phyloP scores from a whole-genome alignment of 83 land plant genomes.

The Picea mariana region DNA sequence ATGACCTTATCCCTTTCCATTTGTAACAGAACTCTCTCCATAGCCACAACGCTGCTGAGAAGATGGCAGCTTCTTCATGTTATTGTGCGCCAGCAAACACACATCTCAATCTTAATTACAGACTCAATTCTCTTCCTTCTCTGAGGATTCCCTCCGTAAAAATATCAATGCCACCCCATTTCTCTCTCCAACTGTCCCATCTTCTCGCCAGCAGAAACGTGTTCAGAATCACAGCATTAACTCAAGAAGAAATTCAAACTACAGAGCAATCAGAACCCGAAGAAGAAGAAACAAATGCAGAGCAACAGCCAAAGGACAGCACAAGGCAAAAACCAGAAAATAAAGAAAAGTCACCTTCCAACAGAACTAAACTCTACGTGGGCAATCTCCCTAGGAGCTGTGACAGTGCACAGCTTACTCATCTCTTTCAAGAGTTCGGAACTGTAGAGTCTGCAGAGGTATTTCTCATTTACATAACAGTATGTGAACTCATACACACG shows the following conservation, averaged over 20 bases:
- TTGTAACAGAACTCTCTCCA: too few relatives aligned
- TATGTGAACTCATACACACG: too few relatives aligned
- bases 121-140: not conserved
- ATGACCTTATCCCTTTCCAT: too few relatives aligned
- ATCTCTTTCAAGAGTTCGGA: not conserved
- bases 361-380: not conserved
- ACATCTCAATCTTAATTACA: not conserved
- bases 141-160: not conserved
- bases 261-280: not conserved
- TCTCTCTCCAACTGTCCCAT: not conserved
- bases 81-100: not conserved
- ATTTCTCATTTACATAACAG: not conserved
- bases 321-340: not conserved
- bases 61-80: not conserved
- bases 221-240: not conserved
- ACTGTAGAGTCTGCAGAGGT: slow-evolving; percentile 3
- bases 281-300: not conserved
- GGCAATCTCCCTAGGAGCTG: not conserved
- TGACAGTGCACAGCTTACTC: slow-evolving; percentile 2
- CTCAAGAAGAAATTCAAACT: not conserved
- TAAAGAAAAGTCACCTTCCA: too few relatives aligned
- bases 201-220: not conserved
- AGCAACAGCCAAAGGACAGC: not conserved
- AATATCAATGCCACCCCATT: not conserved
- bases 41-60: not conserved